phyloP scores from a whole-genome alignment of 2,329 filamentous ascomycete species.

The Diaporthe helianthi region DNA sequence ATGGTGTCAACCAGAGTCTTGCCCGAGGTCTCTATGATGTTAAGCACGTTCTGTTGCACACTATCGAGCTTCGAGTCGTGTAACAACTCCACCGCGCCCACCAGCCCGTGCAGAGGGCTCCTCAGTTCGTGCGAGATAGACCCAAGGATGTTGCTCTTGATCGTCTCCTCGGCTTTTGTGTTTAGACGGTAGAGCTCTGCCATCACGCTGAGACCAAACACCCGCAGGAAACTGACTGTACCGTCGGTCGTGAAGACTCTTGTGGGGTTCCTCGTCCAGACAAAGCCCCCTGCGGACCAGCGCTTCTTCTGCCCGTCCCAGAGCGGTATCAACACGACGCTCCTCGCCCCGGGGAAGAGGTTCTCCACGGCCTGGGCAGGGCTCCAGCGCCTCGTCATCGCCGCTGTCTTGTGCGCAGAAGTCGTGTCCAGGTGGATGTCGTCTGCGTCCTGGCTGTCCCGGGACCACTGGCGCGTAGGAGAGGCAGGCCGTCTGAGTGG shows the following conservation, averaged over 20 bases:
- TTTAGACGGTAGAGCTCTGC: slow-evolving; percentile 59
- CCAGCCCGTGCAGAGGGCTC: slow-evolving; percentile 66
- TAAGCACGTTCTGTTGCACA: slow-evolving; percentile 54
- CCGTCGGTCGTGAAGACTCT: slow-evolving; percentile 53
- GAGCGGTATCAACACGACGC: slow-evolving; percentile 55
- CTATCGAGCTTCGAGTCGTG: slow-evolving; percentile 57
- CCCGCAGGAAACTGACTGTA: slow-evolving; percentile 58
- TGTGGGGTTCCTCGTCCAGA: slow-evolving; percentile 53
- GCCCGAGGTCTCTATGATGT: slow-evolving; percentile 58
- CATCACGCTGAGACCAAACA: slow-evolving; percentile 62
- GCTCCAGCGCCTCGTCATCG: not conserved
- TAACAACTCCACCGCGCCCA: slow-evolving; percentile 61
- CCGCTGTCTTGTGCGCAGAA: not conserved
- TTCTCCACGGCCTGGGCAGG: slow-evolving; percentile 42
- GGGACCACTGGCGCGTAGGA: slow-evolving; percentile 9
- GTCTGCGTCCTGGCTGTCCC: slow-evolving; percentile 10
- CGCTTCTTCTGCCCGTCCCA: slow-evolving; percentile 51
- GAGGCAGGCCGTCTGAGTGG: slow-evolving; percentile 11
- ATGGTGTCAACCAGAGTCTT: slow-evolving; percentile 60
- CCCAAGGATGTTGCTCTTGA: slow-evolving; percentile 65
- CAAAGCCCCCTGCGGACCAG: slow-evolving; percentile 58
- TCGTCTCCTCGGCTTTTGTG: slow-evolving; percentile 48
- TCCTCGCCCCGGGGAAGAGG: slow-evolving; percentile 52
- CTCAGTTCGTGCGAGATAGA: slow-evolving; percentile 68
- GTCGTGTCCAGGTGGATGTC: slow-evolving; percentile 9